These are phyloP conservation scores for Apodospora peruviana DNA, from an alignment of 495 filamentous ascomycete genomes.

Conservation along the genomic window DNA sequence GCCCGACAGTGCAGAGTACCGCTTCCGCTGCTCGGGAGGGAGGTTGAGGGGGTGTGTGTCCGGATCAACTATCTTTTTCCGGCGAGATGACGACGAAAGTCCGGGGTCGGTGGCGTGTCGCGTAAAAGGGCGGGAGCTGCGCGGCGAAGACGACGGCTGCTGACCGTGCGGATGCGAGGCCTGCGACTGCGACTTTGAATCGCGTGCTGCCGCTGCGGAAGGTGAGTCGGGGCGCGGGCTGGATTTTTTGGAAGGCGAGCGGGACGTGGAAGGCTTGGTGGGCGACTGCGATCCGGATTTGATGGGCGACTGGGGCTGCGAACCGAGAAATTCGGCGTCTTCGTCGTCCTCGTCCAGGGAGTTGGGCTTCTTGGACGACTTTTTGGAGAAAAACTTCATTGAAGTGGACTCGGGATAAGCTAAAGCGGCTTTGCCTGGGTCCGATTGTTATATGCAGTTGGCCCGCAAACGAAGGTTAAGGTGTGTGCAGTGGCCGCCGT, in stretches of 20 bases:
- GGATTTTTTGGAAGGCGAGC: conserved; percentile 28
- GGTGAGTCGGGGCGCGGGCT: conserved; percentile 12
- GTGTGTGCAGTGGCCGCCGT: conserved; percentile 11
- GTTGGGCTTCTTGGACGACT: conserved; percentile 45
- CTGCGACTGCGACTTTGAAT: conserved; percentile 23
- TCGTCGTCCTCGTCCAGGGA: conserved; percentile 43
- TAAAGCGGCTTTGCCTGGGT: conserved; percentile 12
- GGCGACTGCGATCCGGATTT: too few relatives aligned
- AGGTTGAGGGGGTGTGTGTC: conserved; percentile 81
- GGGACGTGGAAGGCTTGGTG: conserved; percentile 17
- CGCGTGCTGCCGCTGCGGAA: conserved; percentile 12
- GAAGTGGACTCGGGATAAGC: conserved; percentile 16
- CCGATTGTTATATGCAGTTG: conserved; percentile 24
- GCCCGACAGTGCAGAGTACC: conserved; percentile 64
- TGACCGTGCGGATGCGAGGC: conserved; percentile 17
- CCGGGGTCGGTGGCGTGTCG: conserved; percentile 33
- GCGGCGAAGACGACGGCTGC: conserved; percentile 27
- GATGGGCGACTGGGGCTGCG: conserved; percentile 16
- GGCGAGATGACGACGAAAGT: conserved; percentile 25
- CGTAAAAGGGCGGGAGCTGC: conserved; percentile 33
- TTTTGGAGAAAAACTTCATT: conserved; percentile 51
- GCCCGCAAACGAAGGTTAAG: too few relatives aligned
- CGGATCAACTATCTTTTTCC: conserved; percentile 53
- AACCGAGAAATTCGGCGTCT: conserved; percentile 26
- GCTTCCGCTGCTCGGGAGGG: conserved; percentile 75